A percentile compares a stretch with the other conserved stretches of the same genome.
phyloP scores from a whole-genome alignment of 257 asterid genomes.

The Linderniella brevidens region DNA sequence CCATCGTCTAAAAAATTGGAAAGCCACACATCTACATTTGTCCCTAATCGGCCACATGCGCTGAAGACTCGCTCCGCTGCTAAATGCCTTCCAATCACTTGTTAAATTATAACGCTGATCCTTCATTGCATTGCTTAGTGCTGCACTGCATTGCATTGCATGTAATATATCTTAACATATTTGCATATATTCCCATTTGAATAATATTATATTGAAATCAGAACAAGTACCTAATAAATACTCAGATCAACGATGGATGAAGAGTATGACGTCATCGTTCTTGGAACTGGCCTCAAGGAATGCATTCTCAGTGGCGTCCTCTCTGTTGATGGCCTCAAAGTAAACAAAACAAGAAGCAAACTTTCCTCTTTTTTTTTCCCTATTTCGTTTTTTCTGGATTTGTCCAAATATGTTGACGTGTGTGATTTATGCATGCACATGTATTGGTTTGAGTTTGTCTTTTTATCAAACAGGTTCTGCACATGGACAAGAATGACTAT shows the following conservation, averaged over 20 bases:
- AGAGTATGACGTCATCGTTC: slow-evolving; percentile 66
- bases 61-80: too few relatives aligned
- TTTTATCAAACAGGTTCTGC: slow-evolving; percentile 44
- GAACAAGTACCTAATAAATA: too few relatives aligned
- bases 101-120: too few relatives aligned
- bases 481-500: slow-evolving; percentile 93
- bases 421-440: neutral
- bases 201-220: too few relatives aligned
- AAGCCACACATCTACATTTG: too few relatives aligned
- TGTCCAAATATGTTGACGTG: neutral
- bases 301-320: slow-evolving; percentile 74
- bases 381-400: neutral
- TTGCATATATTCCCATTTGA: too few relatives aligned
- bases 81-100: too few relatives aligned
- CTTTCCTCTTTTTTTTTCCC: neutral
- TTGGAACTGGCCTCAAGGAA: slow-evolving; percentile 73
- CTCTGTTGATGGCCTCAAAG: slow-evolving; percentile 67
- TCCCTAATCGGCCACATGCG: too few relatives aligned
- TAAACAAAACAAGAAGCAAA: slow-evolving; percentile 4
- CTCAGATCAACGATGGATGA: slow-evolving; percentile 50
- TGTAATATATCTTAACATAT: too few relatives aligned
- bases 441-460: neutral
- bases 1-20: too few relatives aligned
- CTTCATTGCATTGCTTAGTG: too few relatives aligned
- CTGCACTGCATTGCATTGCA: too few relatives aligned